These are phyloP conservation scores for Fusarium nelsonii DNA, from an alignment of 2,329 filamentous ascomycete species.

Conservation along the genomic window DNA sequence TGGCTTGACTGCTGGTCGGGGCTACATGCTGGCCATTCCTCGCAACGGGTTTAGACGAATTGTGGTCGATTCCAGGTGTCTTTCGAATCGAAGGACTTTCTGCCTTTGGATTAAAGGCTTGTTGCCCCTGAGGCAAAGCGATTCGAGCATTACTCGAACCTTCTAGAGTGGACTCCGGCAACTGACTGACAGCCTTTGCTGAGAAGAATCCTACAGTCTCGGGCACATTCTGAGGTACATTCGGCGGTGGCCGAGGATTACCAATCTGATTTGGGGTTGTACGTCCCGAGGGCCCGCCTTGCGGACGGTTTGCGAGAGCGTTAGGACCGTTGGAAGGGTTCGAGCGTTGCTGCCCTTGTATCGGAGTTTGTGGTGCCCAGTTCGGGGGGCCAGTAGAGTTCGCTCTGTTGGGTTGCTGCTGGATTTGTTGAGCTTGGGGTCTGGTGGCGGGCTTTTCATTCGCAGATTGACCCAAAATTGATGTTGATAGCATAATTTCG, in stretches of 20 bases:
- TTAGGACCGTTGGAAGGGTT: slow-evolving; percentile 39
- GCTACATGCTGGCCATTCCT: slow-evolving; percentile 67
- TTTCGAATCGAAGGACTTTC: slow-evolving; percentile 89
- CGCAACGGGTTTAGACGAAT: slow-evolving; percentile 77
- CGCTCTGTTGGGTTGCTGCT: slow-evolving; percentile 41
- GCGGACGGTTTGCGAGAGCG: slow-evolving; percentile 42
- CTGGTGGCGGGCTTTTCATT: slow-evolving; percentile 41
- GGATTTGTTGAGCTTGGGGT: slow-evolving; percentile 36
- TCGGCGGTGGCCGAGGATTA: slow-evolving; percentile 51
- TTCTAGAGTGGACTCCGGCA: slow-evolving; percentile 60
- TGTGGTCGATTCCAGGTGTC: slow-evolving; percentile 88
- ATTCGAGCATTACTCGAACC: slow-evolving; percentile 57
- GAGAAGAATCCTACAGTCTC: slow-evolving; percentile 76
- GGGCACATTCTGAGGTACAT: slow-evolving; percentile 41
- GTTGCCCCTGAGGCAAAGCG: slow-evolving; percentile 59
- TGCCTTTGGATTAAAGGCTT: slow-evolving; percentile 77
- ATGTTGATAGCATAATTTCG: slow-evolving; percentile 71
- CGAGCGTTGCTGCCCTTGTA: slow-evolving; percentile 46
- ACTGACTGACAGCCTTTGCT: slow-evolving; percentile 71
- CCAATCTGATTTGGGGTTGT: slow-evolving; percentile 41
- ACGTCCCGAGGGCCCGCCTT: slow-evolving; percentile 26
- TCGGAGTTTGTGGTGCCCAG: slow-evolving; percentile 53
- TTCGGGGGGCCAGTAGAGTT: slow-evolving; percentile 33
- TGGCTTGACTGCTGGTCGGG: slow-evolving; percentile 52
- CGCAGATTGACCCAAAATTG: slow-evolving; percentile 35